A percentile compares a stretch with the other conserved stretches of the same genome.
Evolutionary conservation across 1,284 basidiomycete species (phyloP).

Genomic region (Cystobasidiaceae sp.): DNA sequence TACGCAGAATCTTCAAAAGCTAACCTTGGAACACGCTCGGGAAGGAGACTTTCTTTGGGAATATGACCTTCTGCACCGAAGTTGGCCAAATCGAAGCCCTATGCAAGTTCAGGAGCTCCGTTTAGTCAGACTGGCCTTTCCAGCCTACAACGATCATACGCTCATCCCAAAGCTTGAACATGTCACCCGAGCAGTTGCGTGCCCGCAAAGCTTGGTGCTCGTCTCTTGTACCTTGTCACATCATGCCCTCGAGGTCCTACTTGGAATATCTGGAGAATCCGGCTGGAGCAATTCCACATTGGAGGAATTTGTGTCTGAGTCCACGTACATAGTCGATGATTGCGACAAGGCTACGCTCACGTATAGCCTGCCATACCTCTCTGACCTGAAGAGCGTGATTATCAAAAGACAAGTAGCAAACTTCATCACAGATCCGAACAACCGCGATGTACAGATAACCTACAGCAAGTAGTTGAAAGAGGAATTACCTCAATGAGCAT

Average conservation of each 20-base stretch:
- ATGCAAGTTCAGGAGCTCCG: slow-evolving; percentile 3
- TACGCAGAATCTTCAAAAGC: not conserved
- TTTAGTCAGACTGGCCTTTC: slow-evolving; percentile 8
- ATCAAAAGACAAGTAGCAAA: not conserved
- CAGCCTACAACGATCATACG: slow-evolving; percentile 20
- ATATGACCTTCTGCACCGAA: slow-evolving; percentile 11
- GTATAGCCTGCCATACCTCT: slow-evolving; percentile 5
- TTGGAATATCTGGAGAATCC: slow-evolving; percentile 6
- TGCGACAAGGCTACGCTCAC: not conserved
- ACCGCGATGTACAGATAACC: too few relatives aligned
- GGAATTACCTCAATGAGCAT: too few relatives aligned
- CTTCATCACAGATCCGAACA: too few relatives aligned
- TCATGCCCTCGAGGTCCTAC: not conserved
- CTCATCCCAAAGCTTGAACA: slow-evolving; percentile 20
- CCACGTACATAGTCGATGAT: not conserved
- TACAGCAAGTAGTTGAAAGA: too few relatives aligned
- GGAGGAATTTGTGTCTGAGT: not conserved
- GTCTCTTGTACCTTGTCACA: slow-evolving; percentile 7
- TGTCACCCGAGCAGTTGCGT: not conserved
- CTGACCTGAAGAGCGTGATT: not conserved
- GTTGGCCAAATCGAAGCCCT: slow-evolving; percentile 1
- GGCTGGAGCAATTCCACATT: not conserved
- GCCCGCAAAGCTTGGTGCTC: not conserved
- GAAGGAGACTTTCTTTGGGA: slow-evolving; percentile 25
- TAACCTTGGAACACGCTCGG: slow-evolving; percentile 10